phyloP scores from a whole-genome alignment of 345 rosid genomes.

The Salix brachista region DNA sequence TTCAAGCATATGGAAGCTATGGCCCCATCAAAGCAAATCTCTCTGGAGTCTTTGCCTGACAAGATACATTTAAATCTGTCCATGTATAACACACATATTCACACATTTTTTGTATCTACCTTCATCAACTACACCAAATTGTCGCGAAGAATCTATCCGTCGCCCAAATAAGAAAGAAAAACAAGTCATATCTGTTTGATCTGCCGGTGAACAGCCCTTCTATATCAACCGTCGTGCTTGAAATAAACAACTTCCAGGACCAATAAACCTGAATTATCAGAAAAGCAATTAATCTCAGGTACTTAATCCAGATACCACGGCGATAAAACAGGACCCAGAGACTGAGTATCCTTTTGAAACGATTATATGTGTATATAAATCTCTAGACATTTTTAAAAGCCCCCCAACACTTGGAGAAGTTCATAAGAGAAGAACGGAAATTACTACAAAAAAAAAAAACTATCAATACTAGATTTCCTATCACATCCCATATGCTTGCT shows the following conservation, averaged over 20 bases:
- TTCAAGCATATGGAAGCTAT: not conserved
- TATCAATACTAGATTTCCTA: too few relatives aligned
- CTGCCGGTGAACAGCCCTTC: conserved; percentile 23
- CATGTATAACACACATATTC: not conserved
- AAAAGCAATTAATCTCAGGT: conserved; percentile 5
- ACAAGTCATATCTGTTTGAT: conserved; percentile 50
- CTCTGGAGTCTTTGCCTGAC: not conserved
- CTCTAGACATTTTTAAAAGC: not conserved
- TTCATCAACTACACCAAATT: conserved; percentile 43
- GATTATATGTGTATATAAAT: not conserved
- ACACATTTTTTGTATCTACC: conserved; percentile 36
- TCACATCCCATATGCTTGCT: not conserved
- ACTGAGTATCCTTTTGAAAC: not conserved
- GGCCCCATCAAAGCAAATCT: not conserved
- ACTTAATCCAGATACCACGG: not conserved
- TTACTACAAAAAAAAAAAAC: too few relatives aligned
- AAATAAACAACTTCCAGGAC: conserved; percentile 17
- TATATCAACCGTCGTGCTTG: conserved; percentile 19
- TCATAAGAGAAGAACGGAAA: too few relatives aligned
- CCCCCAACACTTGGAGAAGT: too few relatives aligned
- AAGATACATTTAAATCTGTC: not conserved
- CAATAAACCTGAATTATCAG: conserved; percentile 22
- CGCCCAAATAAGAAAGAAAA: conserved; percentile 47
- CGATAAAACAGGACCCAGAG: not conserved
- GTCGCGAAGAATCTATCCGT: conserved; percentile 14